Evolutionary conservation across 192 early-diverging fungal species (phyloP).

Genomic region (Backusella tarrabulga): DNA sequence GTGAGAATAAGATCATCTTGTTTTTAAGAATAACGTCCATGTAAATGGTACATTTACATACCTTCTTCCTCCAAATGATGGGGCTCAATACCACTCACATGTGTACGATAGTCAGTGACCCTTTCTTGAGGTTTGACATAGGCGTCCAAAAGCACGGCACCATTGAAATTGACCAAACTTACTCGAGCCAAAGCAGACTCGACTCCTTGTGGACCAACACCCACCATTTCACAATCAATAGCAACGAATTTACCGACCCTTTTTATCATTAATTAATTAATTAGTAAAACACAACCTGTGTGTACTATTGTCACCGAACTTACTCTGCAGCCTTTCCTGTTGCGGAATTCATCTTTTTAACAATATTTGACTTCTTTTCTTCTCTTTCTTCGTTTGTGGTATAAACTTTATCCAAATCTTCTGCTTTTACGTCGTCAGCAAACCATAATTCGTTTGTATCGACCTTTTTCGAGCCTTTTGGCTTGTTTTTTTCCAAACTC

Average conservation of each 20-base stretch:
- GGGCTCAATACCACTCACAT: slow-evolving; percentile 89
- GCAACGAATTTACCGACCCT: slow-evolving; percentile 86
- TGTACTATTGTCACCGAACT: neutral
- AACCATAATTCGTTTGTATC: slow-evolving; percentile 51
- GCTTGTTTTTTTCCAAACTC: slow-evolving; percentile 1
- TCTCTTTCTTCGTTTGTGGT: slow-evolving; percentile 32
- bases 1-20: neutral
- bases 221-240: slow-evolving; percentile 99
- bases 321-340: slow-evolving; percentile 29
- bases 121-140: slow-evolving; percentile 81
- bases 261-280: neutral
- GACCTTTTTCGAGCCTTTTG: slow-evolving; percentile 9
- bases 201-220: slow-evolving; percentile 80
- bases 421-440: slow-evolving; percentile 47
- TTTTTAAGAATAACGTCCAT: too few species aligned
- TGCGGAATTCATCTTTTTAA: slow-evolving; percentile 26
- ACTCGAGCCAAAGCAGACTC: slow-evolving; percentile 90
- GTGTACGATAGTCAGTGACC: slow-evolving; percentile 93
- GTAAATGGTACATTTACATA: neutral
- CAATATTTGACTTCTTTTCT: slow-evolving; percentile 38
- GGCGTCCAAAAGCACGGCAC: slow-evolving; percentile 78
- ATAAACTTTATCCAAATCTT: slow-evolving; percentile 47
- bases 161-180: slow-evolving; percentile 93
- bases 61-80: slow-evolving; percentile 54
- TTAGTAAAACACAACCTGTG: too few species aligned